Evolutionary conservation across 2,329 filamentous ascomycete genomes (phyloP).

Genomic region (Trichoderma sp.): DNA sequence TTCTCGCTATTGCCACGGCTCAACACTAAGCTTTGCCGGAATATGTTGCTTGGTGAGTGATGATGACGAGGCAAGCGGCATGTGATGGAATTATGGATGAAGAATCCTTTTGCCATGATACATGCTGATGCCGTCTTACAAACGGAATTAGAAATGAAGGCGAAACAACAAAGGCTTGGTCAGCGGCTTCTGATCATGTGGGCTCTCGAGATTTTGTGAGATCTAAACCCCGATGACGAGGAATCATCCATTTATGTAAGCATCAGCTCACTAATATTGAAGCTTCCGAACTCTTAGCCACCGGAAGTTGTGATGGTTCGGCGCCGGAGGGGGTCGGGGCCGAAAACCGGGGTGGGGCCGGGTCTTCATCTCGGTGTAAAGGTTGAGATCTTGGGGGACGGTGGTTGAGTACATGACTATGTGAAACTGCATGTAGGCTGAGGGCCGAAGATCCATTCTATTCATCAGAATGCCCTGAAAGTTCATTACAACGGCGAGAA

Average conservation of each 20-base stretch:
- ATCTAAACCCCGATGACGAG: not conserved
- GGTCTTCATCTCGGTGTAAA: not conserved
- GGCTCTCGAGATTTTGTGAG: not conserved
- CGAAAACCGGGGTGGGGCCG: slow-evolving; percentile 4
- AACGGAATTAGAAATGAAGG: not conserved
- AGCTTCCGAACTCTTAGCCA: not conserved
- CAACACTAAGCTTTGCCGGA: not conserved
- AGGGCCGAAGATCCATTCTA: fast-evolving
- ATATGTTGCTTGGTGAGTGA: not conserved
- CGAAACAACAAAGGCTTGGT: not conserved
- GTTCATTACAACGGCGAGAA: not conserved
- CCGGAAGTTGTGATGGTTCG: not conserved
- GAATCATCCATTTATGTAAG: not conserved
- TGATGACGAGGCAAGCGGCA: not conserved
- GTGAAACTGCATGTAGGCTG: not conserved
- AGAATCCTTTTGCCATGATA: not conserved
- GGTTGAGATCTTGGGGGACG: not conserved
- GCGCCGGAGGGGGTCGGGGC: not conserved
- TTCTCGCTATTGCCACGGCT: not conserved
- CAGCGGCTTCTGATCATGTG: not conserved
- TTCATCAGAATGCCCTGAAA: not conserved
- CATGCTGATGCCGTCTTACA: not conserved
- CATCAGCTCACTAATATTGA: not conserved
- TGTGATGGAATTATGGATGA: not conserved
- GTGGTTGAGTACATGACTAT: not conserved